Conservation (phyloP, 306 rosid species). For the Gleditsia sinensis region DNA sequence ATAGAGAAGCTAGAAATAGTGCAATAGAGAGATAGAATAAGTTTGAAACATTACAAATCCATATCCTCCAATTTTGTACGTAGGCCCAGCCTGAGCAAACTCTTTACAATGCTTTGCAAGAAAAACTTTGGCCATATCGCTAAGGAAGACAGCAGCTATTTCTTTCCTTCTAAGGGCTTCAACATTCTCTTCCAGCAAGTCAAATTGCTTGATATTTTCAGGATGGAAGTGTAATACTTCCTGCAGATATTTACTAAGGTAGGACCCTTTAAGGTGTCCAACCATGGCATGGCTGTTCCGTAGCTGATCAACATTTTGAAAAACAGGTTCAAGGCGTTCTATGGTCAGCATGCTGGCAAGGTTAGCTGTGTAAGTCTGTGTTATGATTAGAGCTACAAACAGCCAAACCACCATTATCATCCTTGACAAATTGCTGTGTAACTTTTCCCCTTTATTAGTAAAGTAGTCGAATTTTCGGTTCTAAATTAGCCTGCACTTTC, state of each 20-base stretch:
- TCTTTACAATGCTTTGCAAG: constrained; percentile 39
- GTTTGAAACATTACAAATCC: constrained; percentile 31
- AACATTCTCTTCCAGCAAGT: constrained; percentile 16
- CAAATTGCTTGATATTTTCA: constrained; percentile 6
- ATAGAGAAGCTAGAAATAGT: not conserved
- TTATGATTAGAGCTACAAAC: constrained; percentile 55
- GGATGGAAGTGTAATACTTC: not conserved
- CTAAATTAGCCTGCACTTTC: not conserved
- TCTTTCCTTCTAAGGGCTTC: constrained; percentile 32
- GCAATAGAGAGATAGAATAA: not conserved
- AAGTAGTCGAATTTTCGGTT: not conserved
- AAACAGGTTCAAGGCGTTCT: constrained; percentile 50
- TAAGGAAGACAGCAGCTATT: constrained; percentile 45
- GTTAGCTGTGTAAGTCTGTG: constrained; percentile 56
- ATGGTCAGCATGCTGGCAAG: constrained; percentile 55
- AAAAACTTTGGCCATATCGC: constrained; percentile 39
- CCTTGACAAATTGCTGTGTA: constrained; percentile 51
- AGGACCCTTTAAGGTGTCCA: constrained; percentile 41
- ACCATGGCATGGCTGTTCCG: constrained; percentile 27
- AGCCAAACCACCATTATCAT: too few relatives aligned
- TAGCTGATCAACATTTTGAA: constrained; percentile 26
- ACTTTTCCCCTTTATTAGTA: constrained; percentile 25
- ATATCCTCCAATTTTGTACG: constrained; percentile 45
- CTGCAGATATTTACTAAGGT: constrained; percentile 18
- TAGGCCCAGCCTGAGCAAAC: constrained; percentile 35